These are phyloP conservation scores for Boletus tylopilopsis DNA, from an alignment of 768 basidiomycete species.

Conservation along the genomic window DNA sequence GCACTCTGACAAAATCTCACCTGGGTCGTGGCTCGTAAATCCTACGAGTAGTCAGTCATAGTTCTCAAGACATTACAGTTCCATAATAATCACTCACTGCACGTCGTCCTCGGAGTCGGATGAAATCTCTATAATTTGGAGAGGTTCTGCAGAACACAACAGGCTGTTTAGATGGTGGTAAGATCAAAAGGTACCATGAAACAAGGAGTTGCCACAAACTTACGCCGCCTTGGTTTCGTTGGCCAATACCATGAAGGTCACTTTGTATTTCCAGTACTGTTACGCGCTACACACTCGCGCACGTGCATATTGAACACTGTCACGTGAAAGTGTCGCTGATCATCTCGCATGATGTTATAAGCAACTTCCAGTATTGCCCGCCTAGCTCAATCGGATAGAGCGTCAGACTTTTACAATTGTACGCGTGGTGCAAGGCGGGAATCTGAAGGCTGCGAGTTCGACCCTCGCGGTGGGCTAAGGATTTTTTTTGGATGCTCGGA, in stretches of 20 bases:
- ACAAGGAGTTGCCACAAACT: slow-evolving; percentile 2
- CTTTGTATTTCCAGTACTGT: neutral
- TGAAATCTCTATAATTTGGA: slow-evolving; percentile 53
- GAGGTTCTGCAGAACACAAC: neutral
- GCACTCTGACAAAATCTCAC: slow-evolving; percentile 7
- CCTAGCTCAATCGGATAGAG: slow-evolving; percentile 69
- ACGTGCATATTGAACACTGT: slow-evolving; percentile 16
- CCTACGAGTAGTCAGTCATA: slow-evolving; percentile 3
- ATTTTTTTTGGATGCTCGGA: too few relatives aligned
- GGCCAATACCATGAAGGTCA: slow-evolving; percentile 36
- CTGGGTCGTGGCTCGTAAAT: slow-evolving; percentile 4
- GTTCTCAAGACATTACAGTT: neutral
- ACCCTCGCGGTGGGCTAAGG: slow-evolving; percentile 78
- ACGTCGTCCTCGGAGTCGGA: slow-evolving; percentile 42
- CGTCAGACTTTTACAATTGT: slow-evolving; percentile 55
- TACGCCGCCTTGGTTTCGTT: slow-evolving; percentile 44
- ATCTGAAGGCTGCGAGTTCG: slow-evolving; percentile 85
- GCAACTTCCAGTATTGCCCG: slow-evolving; percentile 48
- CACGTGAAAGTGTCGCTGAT: slow-evolving; percentile 22
- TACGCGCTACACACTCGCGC: slow-evolving; percentile 6
- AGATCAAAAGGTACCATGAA: neutral
- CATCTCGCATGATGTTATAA: neutral
- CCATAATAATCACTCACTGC: slow-evolving; percentile 23
- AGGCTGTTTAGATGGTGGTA: neutral
- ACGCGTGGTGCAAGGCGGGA: slow-evolving; percentile 38